phyloP scores from a whole-genome alignment of 345 rosid species.

The Angophora floribunda region DNA sequence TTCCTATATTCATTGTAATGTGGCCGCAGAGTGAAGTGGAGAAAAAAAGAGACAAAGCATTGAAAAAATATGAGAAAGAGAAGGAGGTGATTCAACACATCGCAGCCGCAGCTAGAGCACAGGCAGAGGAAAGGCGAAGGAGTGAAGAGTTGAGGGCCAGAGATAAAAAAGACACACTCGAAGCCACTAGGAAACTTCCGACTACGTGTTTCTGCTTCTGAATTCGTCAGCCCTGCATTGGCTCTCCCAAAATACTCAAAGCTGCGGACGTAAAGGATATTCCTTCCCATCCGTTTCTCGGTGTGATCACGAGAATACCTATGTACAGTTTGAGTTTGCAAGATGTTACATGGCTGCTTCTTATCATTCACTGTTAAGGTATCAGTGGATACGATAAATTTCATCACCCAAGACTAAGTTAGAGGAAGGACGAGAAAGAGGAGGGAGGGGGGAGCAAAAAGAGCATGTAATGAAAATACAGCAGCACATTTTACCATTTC shows the following conservation, averaged over 20 bases:
- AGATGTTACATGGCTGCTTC: background rate
- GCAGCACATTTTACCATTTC: background rate
- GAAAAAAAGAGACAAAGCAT: constrained; percentile 22
- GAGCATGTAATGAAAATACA: background rate
- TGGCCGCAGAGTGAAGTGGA: constrained; percentile 31
- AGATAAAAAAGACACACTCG: constrained; percentile 49
- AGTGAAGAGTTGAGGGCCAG: constrained; percentile 46
- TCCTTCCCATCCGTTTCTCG: background rate
- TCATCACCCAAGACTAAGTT: background rate
- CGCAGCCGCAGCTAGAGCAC: constrained; percentile 45
- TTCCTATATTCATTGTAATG: background rate
- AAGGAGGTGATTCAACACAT: constrained; percentile 31
- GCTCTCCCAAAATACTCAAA: background rate
- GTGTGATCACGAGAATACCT: background rate
- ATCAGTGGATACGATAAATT: background rate
- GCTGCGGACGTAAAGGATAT: background rate
- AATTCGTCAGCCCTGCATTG: background rate
- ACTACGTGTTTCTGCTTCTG: constrained; percentile 40
- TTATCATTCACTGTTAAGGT: background rate
- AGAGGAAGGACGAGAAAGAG: no score
- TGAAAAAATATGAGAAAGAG: constrained; percentile 18
- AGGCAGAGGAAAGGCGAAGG: constrained; percentile 36
- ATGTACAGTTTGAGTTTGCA: background rate
- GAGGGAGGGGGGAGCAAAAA: background rate
- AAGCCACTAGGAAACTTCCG: constrained; percentile 39